Conservation (phyloP, 164 flowering plant species). For the Magnolia changhungtana region DNA sequence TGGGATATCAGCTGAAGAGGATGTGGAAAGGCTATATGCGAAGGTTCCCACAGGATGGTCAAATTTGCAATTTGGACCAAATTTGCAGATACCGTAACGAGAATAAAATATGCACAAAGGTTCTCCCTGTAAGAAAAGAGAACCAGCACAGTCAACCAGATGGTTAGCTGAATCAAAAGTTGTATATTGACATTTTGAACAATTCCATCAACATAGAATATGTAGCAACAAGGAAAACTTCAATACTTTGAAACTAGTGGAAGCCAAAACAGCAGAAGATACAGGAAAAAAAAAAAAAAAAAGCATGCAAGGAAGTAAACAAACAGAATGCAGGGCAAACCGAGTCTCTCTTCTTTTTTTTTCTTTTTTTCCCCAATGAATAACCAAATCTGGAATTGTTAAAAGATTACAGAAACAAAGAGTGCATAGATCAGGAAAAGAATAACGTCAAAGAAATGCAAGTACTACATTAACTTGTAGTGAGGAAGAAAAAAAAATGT, state of each 20-base stretch:
- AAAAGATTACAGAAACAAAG: neutral
- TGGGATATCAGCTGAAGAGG: constrained; percentile 58
- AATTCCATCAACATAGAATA: neutral
- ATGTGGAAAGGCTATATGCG: constrained; percentile 47
- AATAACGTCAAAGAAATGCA: neutral
- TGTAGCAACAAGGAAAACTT: neutral
- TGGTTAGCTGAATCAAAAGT: neutral
- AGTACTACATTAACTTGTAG: neutral
- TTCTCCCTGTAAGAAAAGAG: constrained; percentile 63
- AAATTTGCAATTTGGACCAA: constrained; percentile 98
- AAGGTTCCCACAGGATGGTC: constrained; percentile 88
- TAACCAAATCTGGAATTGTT: neutral
- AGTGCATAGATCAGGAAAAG: neutral
- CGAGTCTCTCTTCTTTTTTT: too few species aligned
- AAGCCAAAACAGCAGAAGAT: neutral
- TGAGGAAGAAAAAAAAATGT: too few species aligned
- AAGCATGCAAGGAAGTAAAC: neutral
- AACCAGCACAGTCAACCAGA: constrained; percentile 10
- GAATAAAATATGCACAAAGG: constrained; percentile 90
- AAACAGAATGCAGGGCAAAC: neutral
- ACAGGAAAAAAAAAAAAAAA: too few species aligned
- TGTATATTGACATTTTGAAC: neutral
- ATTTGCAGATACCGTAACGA: constrained; percentile 95
- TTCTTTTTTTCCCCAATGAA: too few species aligned
- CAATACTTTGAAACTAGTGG: neutral